Base-by-base conservation (phyloP, 1,284 basidiomycete species). In the Xanthoconium separans region DNA sequence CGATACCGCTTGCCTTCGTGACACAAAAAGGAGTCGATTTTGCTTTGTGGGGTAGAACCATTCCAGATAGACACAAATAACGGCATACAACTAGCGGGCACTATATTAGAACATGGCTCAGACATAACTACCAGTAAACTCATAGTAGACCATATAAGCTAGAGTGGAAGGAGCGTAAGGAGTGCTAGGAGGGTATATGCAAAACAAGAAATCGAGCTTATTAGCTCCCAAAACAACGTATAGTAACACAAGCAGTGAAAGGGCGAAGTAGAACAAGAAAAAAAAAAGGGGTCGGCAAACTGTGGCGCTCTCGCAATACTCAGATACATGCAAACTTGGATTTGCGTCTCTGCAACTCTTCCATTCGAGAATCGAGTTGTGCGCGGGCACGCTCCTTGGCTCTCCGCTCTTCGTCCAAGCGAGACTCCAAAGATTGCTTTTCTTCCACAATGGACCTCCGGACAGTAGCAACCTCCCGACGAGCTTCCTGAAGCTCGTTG, bases 281-380 rank as follows among this genome's bases (percentile, higher is more conserved):
- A 29, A 15, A n/a, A 31, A 2, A 33, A 8, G 50, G 30, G 46
- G 24, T 24, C 18, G 37, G 20, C 10, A 47, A 34, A 45, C 22
- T 46, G 36, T 42, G 40, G 24, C 44, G 51, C 43, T 54, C 56
- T 27, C 27, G 27, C 52, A 52, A 40, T 36, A 22, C 27, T 66
- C 56, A 90, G 70, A 91, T 79, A 71, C 88, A 91, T 46, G 85
- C 86, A 69, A 91, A 92, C 74, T 92, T 92, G 58, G 89, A 91
- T 75, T 91, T 92, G 58, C 88, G 85, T 72, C 82, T 82, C 68
- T 82, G 78, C 51, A 93, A 74, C 63, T 93, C 91, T 53, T 91
- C 89, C 85, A 93, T 88, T 59, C 93, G 84, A 37, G 81, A 79
- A 68, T 93, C 91, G 24, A 95, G 81, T 70, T 93, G 91, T 53